These are phyloP conservation scores for Calamus simplicifolius DNA, from an alignment of 176 grass and related monocot species.

Conservation along the genomic window DNA sequence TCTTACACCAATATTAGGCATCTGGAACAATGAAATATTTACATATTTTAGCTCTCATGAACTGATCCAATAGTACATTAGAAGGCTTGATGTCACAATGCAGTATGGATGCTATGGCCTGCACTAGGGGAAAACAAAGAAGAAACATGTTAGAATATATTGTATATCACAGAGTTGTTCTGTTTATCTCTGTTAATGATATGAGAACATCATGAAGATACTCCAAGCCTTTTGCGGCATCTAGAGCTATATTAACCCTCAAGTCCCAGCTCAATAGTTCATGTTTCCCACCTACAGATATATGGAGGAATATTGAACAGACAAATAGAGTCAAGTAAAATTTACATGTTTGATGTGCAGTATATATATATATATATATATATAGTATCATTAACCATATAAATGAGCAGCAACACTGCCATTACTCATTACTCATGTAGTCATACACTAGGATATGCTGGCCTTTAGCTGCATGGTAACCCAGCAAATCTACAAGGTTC, in stretches of 20 bases:
- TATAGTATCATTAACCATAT: too few species aligned
- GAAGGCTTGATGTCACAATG: conserved; percentile 88
- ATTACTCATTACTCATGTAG: conserved; percentile 93
- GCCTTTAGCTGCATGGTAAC: conserved; percentile 84
- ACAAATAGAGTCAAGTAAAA: neutral
- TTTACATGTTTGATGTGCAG: too few species aligned
- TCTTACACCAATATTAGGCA: too few species aligned
- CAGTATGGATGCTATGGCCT: conserved; percentile 84
- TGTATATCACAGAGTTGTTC: neutral
- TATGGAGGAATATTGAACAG: neutral
- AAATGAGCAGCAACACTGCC: conserved; percentile 86
- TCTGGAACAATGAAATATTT: conserved; percentile 8
- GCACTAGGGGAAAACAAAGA: conserved; percentile 32
- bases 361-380: conserved; percentile 24
- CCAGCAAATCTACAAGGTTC: conserved; percentile 96
- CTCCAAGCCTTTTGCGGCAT: conserved; percentile 91
- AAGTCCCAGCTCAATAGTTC: conserved; percentile 61
- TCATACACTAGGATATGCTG: conserved; percentile 88
- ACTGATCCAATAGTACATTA: conserved; percentile 84
- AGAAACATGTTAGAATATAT: conserved; percentile 3
- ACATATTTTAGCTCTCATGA: conserved; percentile 81
- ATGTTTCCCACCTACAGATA: conserved; percentile 56
- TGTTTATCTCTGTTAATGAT: neutral
- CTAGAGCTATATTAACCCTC: conserved; percentile 82
- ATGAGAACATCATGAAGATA: conserved; percentile 73